These are phyloP conservation scores for Phylloporus sp. DNA, from an alignment of 768 basidiomycete species.

Conservation along the genomic window DNA sequence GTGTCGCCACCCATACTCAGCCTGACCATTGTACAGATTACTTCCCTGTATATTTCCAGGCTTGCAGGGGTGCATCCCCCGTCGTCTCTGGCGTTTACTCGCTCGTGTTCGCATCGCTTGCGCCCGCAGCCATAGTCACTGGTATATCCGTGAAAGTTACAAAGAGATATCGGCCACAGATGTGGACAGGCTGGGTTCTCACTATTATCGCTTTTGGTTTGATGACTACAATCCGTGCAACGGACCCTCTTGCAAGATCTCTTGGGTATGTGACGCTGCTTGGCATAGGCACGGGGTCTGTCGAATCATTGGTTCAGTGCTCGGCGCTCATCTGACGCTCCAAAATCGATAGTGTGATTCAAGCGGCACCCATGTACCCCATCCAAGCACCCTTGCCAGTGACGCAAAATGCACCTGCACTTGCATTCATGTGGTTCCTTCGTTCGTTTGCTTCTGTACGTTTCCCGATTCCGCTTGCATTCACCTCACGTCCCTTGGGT, in stretches of 20 bases:
- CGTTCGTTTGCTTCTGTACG: no score
- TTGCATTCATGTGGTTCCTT: background rate
- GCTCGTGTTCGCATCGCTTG: slow-evolving; percentile 22
- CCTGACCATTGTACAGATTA: slow-evolving; percentile 26
- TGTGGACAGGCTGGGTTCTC: slow-evolving; percentile 30
- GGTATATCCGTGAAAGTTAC: slow-evolving; percentile 28
- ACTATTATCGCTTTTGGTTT: slow-evolving; percentile 34
- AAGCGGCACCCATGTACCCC: slow-evolving; percentile 34
- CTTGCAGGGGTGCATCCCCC: slow-evolving; percentile 32
- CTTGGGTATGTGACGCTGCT: slow-evolving; percentile 14
- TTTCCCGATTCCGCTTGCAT: no score
- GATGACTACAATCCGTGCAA: slow-evolving; percentile 24
- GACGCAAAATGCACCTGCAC: background rate
- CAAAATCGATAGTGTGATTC: background rate
- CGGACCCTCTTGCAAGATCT: slow-evolving; percentile 18
- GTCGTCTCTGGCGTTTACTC: slow-evolving; percentile 24
- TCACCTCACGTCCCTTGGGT: no score
- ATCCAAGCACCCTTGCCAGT: background rate
- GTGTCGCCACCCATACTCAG: background rate
- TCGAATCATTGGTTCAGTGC: background rate
- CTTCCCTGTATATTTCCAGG: slow-evolving; percentile 41
- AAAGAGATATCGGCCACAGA: slow-evolving; percentile 30
- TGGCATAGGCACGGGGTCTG: background rate
- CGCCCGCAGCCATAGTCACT: slow-evolving; percentile 27
- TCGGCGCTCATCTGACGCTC: no score